Conservation (phyloP, 2,329 filamentous ascomycete species). For the Gaeumannomyces tritici region DNA sequence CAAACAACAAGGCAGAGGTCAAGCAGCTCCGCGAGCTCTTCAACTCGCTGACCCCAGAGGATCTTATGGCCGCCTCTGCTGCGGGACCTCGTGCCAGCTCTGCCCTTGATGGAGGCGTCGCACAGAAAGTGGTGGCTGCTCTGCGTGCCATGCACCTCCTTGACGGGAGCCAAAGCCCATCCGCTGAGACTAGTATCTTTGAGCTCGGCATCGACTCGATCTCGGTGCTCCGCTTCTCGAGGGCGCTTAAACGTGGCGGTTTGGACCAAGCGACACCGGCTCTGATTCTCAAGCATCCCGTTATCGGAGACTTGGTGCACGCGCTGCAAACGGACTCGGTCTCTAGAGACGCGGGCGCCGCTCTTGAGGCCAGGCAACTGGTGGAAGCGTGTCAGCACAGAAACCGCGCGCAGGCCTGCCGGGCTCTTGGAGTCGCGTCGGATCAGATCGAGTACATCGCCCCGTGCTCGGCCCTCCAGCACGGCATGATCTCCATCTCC, state of each 20-base stretch:
- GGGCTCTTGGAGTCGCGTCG: slow-evolving; percentile 37
- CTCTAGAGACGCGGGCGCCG: slow-evolving; percentile 9
- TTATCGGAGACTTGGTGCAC: slow-evolving; percentile 35
- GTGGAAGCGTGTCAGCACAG: slow-evolving; percentile 57
- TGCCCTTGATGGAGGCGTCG: slow-evolving; percentile 9
- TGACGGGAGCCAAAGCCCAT: slow-evolving; percentile 30
- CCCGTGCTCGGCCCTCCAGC: slow-evolving; percentile 78
- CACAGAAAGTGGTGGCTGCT: slow-evolving; percentile 38
- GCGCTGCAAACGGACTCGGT: slow-evolving; percentile 18
- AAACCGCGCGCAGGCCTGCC: slow-evolving; percentile 42
- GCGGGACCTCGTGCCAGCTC: not conserved
- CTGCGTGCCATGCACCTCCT: slow-evolving; percentile 44
- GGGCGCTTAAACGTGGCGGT: slow-evolving; percentile 52
- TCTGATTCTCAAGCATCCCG: slow-evolving; percentile 53
- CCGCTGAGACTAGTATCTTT: slow-evolving; percentile 59
- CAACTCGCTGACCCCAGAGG: slow-evolving; percentile 43
- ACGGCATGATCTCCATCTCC: slow-evolving; percentile 72
- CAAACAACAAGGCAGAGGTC: slow-evolving; percentile 82
- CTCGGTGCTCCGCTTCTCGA: slow-evolving; percentile 63
- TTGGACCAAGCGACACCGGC: slow-evolving; percentile 53
- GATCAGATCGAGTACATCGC: slow-evolving; percentile 60
- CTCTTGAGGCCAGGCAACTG: slow-evolving; percentile 44
- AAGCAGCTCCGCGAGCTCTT: slow-evolving; percentile 63
- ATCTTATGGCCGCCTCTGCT: slow-evolving; percentile 18
- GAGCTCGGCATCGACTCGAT: slow-evolving; percentile 86